These are phyloP conservation scores for Rhodotorula sp. DNA, from an alignment of 1,284 basidiomycete genomes.

Conservation along the genomic window DNA sequence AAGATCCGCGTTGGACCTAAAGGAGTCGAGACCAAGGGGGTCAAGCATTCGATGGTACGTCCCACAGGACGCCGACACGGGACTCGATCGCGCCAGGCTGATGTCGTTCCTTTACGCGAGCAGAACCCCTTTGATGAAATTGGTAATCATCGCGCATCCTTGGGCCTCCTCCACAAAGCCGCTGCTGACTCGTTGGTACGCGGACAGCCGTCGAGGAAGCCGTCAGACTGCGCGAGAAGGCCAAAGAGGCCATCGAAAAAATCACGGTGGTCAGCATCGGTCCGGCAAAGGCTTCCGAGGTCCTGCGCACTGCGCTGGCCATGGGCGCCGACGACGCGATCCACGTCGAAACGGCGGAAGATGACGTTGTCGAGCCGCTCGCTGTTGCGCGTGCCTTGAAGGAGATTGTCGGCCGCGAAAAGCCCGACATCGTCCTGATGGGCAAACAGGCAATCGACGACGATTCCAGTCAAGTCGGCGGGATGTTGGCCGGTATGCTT, in stretches of 20 bases:
- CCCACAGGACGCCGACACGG: neutral
- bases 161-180: accelerated
- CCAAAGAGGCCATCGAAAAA: conserved; percentile 68
- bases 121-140: conserved; percentile 98
- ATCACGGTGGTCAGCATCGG: conserved; percentile 93
- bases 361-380: conserved; percentile 71
- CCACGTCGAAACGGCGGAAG: conserved; percentile 82
- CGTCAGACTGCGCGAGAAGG: conserved; percentile 81
- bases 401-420: conserved; percentile 66
- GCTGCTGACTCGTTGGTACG: neutral
- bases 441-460: conserved; percentile 99
- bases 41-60: conserved; percentile 94
- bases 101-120: neutral
- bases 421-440: conserved; percentile 81
- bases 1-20: conserved; percentile 94
- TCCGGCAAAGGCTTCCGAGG: conserved; percentile 84
- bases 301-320: conserved; percentile 90
- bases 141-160: conserved; percentile 58
- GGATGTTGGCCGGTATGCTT: conserved; percentile 92
- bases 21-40: conserved; percentile 83
- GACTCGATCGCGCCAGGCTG: conserved; percentile 1
- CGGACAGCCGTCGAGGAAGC: conserved; percentile 91
- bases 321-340: conserved; percentile 96
- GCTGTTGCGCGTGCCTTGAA: conserved; percentile 81
- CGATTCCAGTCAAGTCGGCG: conserved; percentile 93